Evolutionary conservation across 305 asterid genomes (phyloP).

Genomic region (Lippia alba): DNA sequence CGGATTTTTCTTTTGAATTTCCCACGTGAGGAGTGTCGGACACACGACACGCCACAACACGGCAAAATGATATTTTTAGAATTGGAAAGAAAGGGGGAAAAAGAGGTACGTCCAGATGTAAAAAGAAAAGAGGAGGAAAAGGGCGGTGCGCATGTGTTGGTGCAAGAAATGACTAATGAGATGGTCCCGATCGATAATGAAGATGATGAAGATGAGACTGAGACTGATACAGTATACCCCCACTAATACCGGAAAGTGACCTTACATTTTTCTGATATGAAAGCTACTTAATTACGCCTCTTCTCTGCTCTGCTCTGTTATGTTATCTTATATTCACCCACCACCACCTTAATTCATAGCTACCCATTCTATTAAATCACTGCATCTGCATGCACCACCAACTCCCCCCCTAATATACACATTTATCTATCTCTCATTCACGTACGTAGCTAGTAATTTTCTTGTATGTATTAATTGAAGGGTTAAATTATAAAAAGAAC

Average conservation of each 20-base stretch:
- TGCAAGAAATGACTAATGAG: not conserved
- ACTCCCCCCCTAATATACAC: not conserved
- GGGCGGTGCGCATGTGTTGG: constrained; percentile 29
- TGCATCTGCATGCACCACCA: not conserved
- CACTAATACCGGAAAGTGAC: constrained; percentile 55
- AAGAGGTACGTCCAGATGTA: not conserved
- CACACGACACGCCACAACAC: no score
- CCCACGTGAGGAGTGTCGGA: no score
- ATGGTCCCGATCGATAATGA: constrained; percentile 42
- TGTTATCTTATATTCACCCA: no score
- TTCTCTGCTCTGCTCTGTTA: no score
- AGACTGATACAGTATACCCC: no score
- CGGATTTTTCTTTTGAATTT: no score
- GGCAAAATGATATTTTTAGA: no score
- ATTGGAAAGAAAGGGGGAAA: not conserved
- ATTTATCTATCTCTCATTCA: no score
- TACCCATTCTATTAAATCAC: not conserved
- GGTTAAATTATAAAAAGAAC: no score
- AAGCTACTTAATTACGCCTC: not conserved
- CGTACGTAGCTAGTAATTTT: no score
- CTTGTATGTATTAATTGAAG: no score
- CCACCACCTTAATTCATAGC: no score
- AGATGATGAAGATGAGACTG: not conserved
- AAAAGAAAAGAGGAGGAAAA: not conserved
- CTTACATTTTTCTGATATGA: constrained; percentile 35